Percentiles rank a stretch among this genome's conserved stretches.
Conservation (phyloP, 2,329 filamentous ascomycete genomes). For the Penicillium sp. region DNA sequence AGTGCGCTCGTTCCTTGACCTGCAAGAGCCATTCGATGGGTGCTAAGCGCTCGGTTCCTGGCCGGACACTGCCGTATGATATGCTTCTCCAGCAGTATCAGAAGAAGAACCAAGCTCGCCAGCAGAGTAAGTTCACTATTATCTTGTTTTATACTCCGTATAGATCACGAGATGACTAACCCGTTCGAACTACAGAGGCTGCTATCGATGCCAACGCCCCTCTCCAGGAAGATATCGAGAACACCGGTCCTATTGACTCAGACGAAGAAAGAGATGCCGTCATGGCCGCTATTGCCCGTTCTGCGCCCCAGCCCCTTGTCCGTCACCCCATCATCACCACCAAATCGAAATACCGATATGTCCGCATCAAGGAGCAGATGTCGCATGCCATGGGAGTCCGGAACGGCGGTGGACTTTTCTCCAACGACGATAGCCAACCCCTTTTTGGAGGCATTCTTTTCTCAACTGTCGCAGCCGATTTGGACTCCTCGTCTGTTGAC, state of each 20-base stretch:
- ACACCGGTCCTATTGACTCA: slow-evolving; percentile 79
- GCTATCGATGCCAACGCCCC: slow-evolving; percentile 93
- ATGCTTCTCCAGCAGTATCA: slow-evolving; percentile 85
- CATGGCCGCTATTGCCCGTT: slow-evolving; percentile 73
- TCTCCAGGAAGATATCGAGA: slow-evolving; percentile 79
- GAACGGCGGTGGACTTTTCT: slow-evolving; percentile 47
- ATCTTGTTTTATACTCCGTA: not conserved
- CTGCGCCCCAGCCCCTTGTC: slow-evolving; percentile 74
- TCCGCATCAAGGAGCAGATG: slow-evolving; percentile 64
- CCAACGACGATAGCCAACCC: slow-evolving; percentile 33
- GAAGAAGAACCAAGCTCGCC: slow-evolving; percentile 98
- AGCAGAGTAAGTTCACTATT: slow-evolving; percentile 70
- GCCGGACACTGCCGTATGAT: slow-evolving; percentile 84
- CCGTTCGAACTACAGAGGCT: slow-evolving; percentile 62
- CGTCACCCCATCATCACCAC: slow-evolving; percentile 56
- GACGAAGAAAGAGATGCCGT: slow-evolving; percentile 91
- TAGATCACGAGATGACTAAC: slow-evolving; percentile 25
- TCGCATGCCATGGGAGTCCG: slow-evolving; percentile 56
- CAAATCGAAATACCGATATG: slow-evolving; percentile 57
- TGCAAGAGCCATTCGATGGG: slow-evolving; percentile 97
- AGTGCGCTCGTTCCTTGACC: slow-evolving; percentile 82
- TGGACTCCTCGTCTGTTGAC: slow-evolving; percentile 21
- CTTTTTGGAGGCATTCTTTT: slow-evolving; percentile 36
- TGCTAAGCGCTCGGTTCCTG: slow-evolving; percentile 82
- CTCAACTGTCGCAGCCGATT: slow-evolving; percentile 28